A percentile compares a stretch with the other conserved stretches of the same genome.
These are phyloP conservation scores for Nigrospora oryzae DNA, from an alignment of 2,329 filamentous ascomycete genomes.

Conservation along the genomic window DNA sequence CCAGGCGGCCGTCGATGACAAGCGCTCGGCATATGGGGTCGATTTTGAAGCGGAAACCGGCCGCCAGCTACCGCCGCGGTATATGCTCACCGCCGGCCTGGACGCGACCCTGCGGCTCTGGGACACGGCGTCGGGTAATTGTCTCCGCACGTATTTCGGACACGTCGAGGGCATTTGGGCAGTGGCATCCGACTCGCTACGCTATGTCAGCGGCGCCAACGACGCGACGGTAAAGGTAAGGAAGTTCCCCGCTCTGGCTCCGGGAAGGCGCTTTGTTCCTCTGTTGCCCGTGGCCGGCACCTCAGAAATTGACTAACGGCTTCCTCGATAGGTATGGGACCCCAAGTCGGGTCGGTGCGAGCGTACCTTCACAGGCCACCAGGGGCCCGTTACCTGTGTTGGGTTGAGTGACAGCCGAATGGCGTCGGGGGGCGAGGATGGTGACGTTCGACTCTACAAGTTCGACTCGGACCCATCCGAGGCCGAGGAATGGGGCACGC, in stretches of 20 bases:
- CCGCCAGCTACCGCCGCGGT: slow-evolving; percentile 71
- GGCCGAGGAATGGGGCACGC: slow-evolving; percentile 41
- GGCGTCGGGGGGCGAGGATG: slow-evolving; percentile 88
- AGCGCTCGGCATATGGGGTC: slow-evolving; percentile 48
- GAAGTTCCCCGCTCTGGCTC: too few relatives aligned
- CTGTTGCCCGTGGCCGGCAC: too few relatives aligned
- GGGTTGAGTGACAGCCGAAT: slow-evolving; percentile 83
- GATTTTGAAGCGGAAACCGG: slow-evolving; percentile 52
- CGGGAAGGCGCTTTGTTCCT: too few relatives aligned
- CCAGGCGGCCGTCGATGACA: slow-evolving; percentile 24
- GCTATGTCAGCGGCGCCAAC: slow-evolving; percentile 82
- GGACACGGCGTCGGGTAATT: slow-evolving; percentile 76
- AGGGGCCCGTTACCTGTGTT: slow-evolving; percentile 86
- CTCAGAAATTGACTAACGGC: too few relatives aligned
- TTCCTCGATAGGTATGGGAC: slow-evolving; percentile 64
- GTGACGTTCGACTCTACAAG: slow-evolving; percentile 78
- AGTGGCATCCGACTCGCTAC: slow-evolving; percentile 77
- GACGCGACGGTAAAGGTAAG: slow-evolving; percentile 50
- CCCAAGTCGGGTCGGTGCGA: slow-evolving; percentile 86
- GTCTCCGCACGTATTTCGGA: slow-evolving; percentile 88
- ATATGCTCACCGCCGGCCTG: slow-evolving; percentile 87
- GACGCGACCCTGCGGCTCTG: slow-evolving; percentile 89
- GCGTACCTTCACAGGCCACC: slow-evolving; percentile 83
- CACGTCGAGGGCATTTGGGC: slow-evolving; percentile 96
- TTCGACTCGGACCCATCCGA: slow-evolving; percentile 47